These are phyloP conservation scores for Botryotinia narcissicola DNA, from an alignment of 2,329 filamentous ascomycete genomes.

Conservation along the genomic window DNA sequence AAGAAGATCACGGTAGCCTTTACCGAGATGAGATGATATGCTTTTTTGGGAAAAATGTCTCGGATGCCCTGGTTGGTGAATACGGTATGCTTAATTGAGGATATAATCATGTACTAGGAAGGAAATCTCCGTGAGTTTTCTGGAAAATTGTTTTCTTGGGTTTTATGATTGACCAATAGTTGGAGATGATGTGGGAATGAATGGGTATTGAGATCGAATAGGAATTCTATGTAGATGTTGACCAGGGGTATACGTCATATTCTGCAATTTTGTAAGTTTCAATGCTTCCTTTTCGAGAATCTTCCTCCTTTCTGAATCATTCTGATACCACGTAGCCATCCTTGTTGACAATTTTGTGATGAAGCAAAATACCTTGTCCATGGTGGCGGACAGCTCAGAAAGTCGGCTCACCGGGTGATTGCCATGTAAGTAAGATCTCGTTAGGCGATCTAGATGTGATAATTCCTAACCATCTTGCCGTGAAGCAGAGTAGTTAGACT, in stretches of 20 bases:
- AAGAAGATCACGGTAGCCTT: constrained; percentile 7
- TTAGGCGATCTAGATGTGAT: neutral
- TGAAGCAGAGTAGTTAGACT: neutral
- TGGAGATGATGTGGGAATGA: neutral
- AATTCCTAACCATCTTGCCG: neutral
- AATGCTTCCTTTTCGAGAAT: neutral
- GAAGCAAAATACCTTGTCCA: neutral
- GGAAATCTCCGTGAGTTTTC: neutral
- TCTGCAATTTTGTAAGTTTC: neutral
- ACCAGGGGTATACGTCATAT: constrained; percentile 9
- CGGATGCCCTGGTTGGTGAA: neutral
- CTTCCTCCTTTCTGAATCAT: neutral
- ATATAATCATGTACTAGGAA: too few species aligned
- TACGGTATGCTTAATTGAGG: neutral
- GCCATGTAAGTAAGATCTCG: neutral
- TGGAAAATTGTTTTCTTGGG: neutral
- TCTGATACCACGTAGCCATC: neutral
- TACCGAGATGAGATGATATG: constrained; percentile 3
- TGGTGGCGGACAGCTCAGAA: neutral
- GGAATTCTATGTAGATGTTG: neutral
- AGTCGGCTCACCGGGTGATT: neutral
- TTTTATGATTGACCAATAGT: neutral
- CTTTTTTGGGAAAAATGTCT: constrained; percentile 10
- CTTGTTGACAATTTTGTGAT: neutral
- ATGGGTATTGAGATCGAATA: neutral